A percentile compares a stretch with the other conserved stretches of the same genome.
phyloP scores from a whole-genome alignment of 768 basidiomycete species.

The Lanmaoa pseudosensibilis region DNA sequence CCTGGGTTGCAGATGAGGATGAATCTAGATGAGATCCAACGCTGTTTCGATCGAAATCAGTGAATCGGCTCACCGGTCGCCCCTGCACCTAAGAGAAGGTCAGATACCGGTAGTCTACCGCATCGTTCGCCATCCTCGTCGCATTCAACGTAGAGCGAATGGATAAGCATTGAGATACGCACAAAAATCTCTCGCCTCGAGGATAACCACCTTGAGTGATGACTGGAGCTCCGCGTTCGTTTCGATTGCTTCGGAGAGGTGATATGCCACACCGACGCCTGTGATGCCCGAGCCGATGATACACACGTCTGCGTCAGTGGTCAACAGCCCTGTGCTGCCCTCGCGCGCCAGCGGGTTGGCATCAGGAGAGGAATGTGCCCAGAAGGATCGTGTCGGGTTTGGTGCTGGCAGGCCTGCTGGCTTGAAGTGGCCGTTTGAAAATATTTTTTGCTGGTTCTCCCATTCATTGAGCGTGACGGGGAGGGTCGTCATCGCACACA shows the following conservation, averaged over 20 bases:
- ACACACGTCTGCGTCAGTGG: conserved; percentile 63
- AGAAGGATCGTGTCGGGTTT: conserved; percentile 72
- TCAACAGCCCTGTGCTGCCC: conserved; percentile 65
- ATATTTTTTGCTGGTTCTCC: conserved; percentile 1
- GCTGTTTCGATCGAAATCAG: neutral
- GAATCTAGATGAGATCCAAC: neutral
- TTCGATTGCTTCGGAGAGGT: conserved; percentile 46
- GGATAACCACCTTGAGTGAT: conserved; percentile 53
- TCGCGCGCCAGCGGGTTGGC: conserved; percentile 67
- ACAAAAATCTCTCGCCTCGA: conserved; percentile 91
- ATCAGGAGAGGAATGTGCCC: conserved; percentile 55
- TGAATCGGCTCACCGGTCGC: conserved; percentile 57
- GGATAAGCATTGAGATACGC: conserved; percentile 30
- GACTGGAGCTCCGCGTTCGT: conserved; percentile 1
- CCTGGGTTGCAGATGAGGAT: conserved; percentile 40
- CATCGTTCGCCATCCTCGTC: neutral
- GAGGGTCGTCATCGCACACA: conserved; percentile 10
- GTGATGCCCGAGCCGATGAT: conserved; percentile 83
- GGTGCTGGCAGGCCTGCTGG: conserved; percentile 48
- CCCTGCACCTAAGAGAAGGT: conserved; percentile 53
- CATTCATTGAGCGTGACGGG: neutral
- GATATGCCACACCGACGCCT: conserved; percentile 73
- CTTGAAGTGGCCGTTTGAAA: conserved; percentile 1
- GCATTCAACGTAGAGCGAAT: neutral
- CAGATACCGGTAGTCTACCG: neutral